Percentiles rank a stretch among this genome's conserved stretches.
These are phyloP conservation scores for Macrocybe gigantea DNA, from an alignment of 768 basidiomycete species.

Conservation along the genomic window DNA sequence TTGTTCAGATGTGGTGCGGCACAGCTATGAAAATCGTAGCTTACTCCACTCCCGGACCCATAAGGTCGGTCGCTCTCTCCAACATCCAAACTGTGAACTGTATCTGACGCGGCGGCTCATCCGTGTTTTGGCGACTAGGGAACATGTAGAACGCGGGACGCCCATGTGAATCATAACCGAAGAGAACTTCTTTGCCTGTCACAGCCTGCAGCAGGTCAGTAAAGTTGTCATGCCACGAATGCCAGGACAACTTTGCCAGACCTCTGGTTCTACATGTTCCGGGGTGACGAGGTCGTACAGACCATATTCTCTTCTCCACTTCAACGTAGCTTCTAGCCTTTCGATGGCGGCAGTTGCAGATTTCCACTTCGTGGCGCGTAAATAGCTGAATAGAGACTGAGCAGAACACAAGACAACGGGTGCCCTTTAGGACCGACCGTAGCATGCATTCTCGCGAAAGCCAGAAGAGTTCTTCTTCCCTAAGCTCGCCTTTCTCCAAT, in stretches of 20 bases:
- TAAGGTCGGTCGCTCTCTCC: conserved; percentile 71
- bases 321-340: conserved; percentile 65
- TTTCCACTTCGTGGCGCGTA: conserved; percentile 78
- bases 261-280: conserved; percentile 70
- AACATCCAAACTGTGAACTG: conserved; percentile 73
- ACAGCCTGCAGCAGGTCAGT: conserved; percentile 38
- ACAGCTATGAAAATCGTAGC: conserved; percentile 14
- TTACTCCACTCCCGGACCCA: conserved; percentile 79
- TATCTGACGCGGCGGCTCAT: conserved; percentile 60
- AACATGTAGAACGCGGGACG: conserved; percentile 69
- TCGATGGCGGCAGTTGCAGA: conserved; percentile 49
- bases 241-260: conserved; percentile 18
- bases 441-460: conserved; percentile 72
- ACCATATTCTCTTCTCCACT: conserved; percentile 79
- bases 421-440: conserved; percentile 31
- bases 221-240: conserved; percentile 1
- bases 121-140: conserved; percentile 72
- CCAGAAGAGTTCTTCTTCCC: conserved; percentile 74
- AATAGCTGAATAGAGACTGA: conserved; percentile 39
- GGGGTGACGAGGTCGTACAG: conserved; percentile 58
- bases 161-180: conserved; percentile 65
- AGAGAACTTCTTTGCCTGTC: conserved; percentile 78
- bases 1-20: not conserved
- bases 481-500: conserved; percentile 39
- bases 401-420: not conserved